phyloP scores from a whole-genome alignment of 345 rosid genomes.

The Populus deltoides region DNA sequence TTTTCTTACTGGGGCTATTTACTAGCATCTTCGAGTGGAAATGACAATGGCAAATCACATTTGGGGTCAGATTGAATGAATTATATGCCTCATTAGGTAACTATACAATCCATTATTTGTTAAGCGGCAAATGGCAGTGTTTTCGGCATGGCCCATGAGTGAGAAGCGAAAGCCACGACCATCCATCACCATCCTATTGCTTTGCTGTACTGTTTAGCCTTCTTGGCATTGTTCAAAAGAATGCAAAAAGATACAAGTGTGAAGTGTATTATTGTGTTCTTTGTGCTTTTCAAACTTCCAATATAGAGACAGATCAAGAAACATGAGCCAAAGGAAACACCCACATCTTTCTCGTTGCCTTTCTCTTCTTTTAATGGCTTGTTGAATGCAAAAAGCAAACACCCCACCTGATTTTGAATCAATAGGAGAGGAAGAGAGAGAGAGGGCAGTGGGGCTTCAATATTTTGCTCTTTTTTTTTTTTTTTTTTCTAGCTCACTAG shows the following conservation, averaged over 20 bases:
- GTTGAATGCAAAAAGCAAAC: neutral
- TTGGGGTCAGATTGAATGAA: no score
- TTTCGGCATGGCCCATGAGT: no score
- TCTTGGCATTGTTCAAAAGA: slow-evolving; percentile 6
- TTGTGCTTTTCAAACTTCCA: slow-evolving; percentile 14
- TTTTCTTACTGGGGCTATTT: no score
- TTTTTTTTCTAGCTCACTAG: neutral
- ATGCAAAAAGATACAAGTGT: neutral
- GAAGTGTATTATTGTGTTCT: neutral
- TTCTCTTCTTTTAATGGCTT: slow-evolving; percentile 22
- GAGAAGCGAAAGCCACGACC: no score
- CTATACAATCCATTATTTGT: no score
- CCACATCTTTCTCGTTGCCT: slow-evolving; percentile 4
- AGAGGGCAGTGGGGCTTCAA: neutral
- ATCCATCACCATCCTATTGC: neutral
- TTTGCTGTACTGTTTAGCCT: neutral
- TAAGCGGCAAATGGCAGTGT: no score
- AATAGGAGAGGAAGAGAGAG: neutral
- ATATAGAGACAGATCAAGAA: neutral
- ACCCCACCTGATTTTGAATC: neutral
- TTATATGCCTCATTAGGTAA: no score
- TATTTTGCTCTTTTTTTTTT: neutral
- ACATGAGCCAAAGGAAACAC: neutral
- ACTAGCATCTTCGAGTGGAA: no score
- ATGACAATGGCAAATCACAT: no score